Evolutionary conservation across 108 stramenopile species (phyloP).

Genomic region (Fistulifera pelliculosa): DNA sequence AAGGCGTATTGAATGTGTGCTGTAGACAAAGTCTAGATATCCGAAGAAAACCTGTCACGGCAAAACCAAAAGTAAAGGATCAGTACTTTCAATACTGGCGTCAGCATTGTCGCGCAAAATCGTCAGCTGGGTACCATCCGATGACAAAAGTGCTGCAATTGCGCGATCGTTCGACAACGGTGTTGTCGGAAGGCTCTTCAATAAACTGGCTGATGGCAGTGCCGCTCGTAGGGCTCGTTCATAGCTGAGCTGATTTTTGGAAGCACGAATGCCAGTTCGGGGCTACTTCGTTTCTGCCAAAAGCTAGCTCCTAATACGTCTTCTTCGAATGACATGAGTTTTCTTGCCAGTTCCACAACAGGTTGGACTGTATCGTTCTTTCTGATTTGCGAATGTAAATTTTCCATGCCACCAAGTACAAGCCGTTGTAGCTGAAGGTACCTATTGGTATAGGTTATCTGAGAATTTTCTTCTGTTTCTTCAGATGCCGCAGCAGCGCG

Average conservation of each 20-base stretch:
- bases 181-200: not conserved
- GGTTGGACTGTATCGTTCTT: constrained; percentile 2
- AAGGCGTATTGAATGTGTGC: not conserved
- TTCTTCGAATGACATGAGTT: constrained; percentile 47
- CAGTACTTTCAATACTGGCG: constrained; percentile 13
- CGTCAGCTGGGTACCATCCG: constrained; percentile 3
- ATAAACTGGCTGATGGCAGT: not conserved
- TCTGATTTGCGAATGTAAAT: not conserved
- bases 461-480: constrained; percentile 6
- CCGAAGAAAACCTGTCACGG: constrained; percentile 27
- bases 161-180: not conserved
- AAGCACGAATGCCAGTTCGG: not conserved
- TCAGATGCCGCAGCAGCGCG: not conserved
- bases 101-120: constrained; percentile 14
- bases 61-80: constrained; percentile 23
- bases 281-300: constrained; percentile 30
- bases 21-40: not conserved
- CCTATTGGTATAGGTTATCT: constrained; percentile 4
- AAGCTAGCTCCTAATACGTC: constrained; percentile 46
- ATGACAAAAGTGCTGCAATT: not conserved
- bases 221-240: not conserved
- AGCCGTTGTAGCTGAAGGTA: constrained; percentile 26
- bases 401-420: constrained; percentile 22
- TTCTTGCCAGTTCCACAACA: constrained; percentile 6
- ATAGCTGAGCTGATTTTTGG: too few relatives aligned